A percentile compares a stretch with the other conserved stretches of the same genome.
Evolutionary conservation across 1,284 basidiomycete genomes (phyloP).

Genomic region (Salmacisia buchloeana): DNA sequence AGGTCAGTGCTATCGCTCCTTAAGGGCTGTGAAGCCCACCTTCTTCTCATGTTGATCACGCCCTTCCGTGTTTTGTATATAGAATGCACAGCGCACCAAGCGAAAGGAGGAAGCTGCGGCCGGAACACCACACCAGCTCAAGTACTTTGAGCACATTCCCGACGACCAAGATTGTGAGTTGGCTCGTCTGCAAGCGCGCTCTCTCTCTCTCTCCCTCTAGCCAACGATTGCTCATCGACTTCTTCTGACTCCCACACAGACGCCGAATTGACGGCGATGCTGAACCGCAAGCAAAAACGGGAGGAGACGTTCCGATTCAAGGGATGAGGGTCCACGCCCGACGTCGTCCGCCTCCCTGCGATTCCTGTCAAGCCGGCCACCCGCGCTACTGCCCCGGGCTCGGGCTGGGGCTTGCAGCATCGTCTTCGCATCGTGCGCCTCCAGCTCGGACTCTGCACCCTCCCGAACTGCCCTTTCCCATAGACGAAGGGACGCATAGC

Average conservation of each 20-base stretch:
- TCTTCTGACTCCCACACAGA: slow-evolving; percentile 7
- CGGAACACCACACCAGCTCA: slow-evolving; percentile 53
- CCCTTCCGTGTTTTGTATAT: background rate
- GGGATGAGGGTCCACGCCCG: no score
- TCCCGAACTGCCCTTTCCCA: no score
- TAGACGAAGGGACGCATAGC: no score
- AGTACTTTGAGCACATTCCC: background rate
- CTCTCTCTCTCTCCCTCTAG: background rate
- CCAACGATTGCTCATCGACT: background rate
- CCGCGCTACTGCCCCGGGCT: no score
- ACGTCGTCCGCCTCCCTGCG: no score
- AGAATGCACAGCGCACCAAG: slow-evolving; percentile 84
- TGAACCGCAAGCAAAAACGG: slow-evolving; percentile 29
- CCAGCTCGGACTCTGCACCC: no score
- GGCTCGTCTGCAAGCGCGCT: background rate
- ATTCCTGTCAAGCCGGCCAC: no score
- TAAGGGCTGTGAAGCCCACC: background rate
- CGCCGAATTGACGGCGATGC: slow-evolving; percentile 30
- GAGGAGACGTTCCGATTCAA: slow-evolving; percentile 30
- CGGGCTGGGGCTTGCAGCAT: no score
- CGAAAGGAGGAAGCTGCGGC: slow-evolving; percentile 74
- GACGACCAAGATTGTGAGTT: slow-evolving; percentile 16
- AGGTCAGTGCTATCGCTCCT: slow-evolving; percentile 50
- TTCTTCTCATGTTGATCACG: background rate
- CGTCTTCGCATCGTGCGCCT: no score